These are phyloP conservation scores for Aspergillus quadrilineatus DNA, from an alignment of 2,329 filamentous ascomycete genomes.

Conservation along the genomic window DNA sequence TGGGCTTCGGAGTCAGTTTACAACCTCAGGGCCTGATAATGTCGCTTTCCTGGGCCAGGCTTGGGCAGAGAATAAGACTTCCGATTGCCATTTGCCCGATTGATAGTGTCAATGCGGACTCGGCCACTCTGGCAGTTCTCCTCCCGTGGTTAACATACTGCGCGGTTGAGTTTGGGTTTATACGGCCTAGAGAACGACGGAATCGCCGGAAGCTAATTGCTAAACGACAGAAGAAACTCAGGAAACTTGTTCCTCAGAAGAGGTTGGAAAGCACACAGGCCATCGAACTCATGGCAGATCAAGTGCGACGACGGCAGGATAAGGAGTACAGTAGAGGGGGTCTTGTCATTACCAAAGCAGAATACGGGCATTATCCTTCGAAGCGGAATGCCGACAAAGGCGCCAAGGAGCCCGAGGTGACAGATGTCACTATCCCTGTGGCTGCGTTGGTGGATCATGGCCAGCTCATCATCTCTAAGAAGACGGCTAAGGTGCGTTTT, in stretches of 20 bases:
- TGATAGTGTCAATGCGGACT: conserved; percentile 33
- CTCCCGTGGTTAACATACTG: conserved; percentile 43
- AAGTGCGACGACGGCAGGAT: conserved; percentile 39
- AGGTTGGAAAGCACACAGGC: conserved; percentile 40
- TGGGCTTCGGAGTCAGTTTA: conserved; percentile 43
- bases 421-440: conserved; percentile 46
- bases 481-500: conserved; percentile 36
- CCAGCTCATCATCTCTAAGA: conserved; percentile 40
- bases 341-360: conserved; percentile 41
- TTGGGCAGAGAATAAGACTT: conserved; percentile 42
- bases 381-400: conserved; percentile 24
- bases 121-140: conserved; percentile 36
- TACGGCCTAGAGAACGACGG: conserved; percentile 40
- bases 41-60: conserved; percentile 41
- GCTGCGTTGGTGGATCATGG: conserved; percentile 45
- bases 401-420: conserved; percentile 26
- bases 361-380: conserved; percentile 40
- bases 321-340: conserved; percentile 37
- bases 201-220: conserved; percentile 36
- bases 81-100: conserved; percentile 41
- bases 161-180: conserved; percentile 42
- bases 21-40: conserved; percentile 37
- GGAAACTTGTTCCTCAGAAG: conserved; percentile 36
- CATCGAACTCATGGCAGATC: conserved; percentile 42
- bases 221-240: conserved; percentile 38